Base-by-base conservation (phyloP, 306 rosid species). In the Cajanus cajan region DNA sequence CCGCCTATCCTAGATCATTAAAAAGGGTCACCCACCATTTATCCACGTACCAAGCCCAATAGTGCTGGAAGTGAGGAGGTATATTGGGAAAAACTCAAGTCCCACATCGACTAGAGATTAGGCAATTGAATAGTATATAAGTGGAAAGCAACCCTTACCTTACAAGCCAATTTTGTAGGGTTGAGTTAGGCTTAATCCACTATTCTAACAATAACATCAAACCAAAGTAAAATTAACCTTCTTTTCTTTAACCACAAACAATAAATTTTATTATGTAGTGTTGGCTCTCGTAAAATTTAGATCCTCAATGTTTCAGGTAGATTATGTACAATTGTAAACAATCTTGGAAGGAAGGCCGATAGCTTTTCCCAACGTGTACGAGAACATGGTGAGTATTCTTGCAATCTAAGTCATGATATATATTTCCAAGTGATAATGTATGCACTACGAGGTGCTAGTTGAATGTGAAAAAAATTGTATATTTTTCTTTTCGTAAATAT, bases 251-350 rank as follows among this genome's bases (percentile, higher is more conserved):
- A 15, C 15, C 51, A 66, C 11, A 19, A 4, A 19, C 71, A 40
- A 39, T 5, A 5, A 13, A 28, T 59, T 28, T 24, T 13, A 16
- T 65, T 5, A 40, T 0, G 16, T 39, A 36, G 25, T 37, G 3
- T 12, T 67, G 52, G 10, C 2, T 66, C 12, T 66, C n/a, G 12
- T 41, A 19, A 19, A 39, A 3, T 5, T 40, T 39, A 18, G 70
- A 64, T 16, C 50, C 39, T 65, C 33, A 18, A 67, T 67, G 12
- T 40, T 66, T 66, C 72, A 66, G 72, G 72, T 66, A 40, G 12
- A 21, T 22, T 40, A 40, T 40, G 21, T 41, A 21, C 73, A 6
- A 22, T 41, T 13, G 12, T 22, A 41, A 67, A 41, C 73, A 67
- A 67, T 19, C 34, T 67, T 19, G 54, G 37, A 67, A 41, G 37